These are phyloP conservation scores for Trypanosoma caninum DNA, from an alignment of 208 protist genomes.

Conservation along the genomic window DNA sequence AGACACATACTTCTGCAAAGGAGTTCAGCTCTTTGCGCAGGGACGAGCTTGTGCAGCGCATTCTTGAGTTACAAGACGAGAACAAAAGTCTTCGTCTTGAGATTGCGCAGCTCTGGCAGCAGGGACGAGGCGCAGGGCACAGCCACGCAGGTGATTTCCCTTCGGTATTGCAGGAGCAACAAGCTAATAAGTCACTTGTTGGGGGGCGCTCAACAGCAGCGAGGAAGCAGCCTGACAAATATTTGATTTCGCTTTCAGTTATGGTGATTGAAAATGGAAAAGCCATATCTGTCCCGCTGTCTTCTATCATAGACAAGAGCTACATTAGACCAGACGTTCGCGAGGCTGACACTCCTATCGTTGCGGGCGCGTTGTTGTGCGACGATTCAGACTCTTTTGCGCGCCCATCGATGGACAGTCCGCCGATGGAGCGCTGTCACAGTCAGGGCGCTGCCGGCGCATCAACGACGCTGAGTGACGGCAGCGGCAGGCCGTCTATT, in stretches of 20 bases:
- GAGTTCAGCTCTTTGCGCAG: constrained; percentile 33
- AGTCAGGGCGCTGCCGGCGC: constrained; percentile 2
- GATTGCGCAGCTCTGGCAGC: constrained; percentile 29
- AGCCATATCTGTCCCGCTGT: constrained; percentile 67
- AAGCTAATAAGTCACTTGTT: background rate
- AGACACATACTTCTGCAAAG: background rate
- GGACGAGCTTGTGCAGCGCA: constrained; percentile 57
- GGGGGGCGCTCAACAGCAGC: background rate
- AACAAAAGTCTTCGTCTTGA: constrained; percentile 54
- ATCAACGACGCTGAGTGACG: background rate
- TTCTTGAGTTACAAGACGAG: constrained; percentile 62
- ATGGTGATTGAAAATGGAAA: constrained; percentile 88
- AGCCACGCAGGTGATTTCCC: background rate
- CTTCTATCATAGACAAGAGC: constrained; percentile 73
- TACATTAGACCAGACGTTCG: constrained; percentile 68
- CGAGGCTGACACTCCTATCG: constrained; percentile 84
- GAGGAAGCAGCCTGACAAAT: constrained; percentile 23
- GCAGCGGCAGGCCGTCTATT: constrained; percentile 14
- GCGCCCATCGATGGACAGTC: constrained; percentile 52
- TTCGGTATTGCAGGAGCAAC: background rate
- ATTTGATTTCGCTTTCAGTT: constrained; percentile 80
- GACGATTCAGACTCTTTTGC: constrained; percentile 37
- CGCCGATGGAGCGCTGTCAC: constrained; percentile 1
- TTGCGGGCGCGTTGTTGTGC: constrained; percentile 49
- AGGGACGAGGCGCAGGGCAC: constrained; percentile 5